Evolutionary conservation across 352 stramenopile species (phyloP).

Genomic region (Globisporangium radiosum): DNA sequence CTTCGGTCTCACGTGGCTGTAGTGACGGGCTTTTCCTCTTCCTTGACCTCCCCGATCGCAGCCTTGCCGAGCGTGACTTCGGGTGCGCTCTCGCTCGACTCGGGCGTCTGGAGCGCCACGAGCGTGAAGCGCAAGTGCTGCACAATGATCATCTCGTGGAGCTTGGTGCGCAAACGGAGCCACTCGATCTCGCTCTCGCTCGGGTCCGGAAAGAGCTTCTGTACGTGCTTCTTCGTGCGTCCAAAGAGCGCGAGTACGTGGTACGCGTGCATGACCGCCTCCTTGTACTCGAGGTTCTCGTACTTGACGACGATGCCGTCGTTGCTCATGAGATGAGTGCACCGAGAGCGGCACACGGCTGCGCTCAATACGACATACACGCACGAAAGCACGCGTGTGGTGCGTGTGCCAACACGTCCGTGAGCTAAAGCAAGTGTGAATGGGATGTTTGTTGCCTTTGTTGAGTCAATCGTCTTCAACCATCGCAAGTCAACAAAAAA

Average conservation of each 20-base stretch:
- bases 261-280: slow-evolving; percentile 89
- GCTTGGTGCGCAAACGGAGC: slow-evolving; percentile 83
- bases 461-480: too few relatives aligned
- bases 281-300: slow-evolving; percentile 89
- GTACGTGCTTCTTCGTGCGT: slow-evolving; percentile 77
- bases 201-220: slow-evolving; percentile 82
- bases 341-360: too few relatives aligned
- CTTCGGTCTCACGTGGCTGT: slow-evolving; percentile 11
- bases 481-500: too few relatives aligned
- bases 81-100: slow-evolving; percentile 20
- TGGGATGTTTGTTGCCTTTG: too few relatives aligned
- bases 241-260: slow-evolving; percentile 86
- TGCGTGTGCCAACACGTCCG: too few relatives aligned
- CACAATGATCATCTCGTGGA: slow-evolving; percentile 91
- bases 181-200: slow-evolving; percentile 88
- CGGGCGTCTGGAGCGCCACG: slow-evolving; percentile 74
- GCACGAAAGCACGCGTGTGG: too few relatives aligned
- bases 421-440: too few relatives aligned
- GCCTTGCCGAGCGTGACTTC: slow-evolving; percentile 18
- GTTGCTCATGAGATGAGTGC: slow-evolving; percentile 81
- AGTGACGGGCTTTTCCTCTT: slow-evolving; percentile 43
- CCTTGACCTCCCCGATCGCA: slow-evolving; percentile 31
- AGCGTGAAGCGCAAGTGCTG: slow-evolving; percentile 86
- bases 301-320: slow-evolving; percentile 92
- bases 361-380: too few relatives aligned